Conservation (phyloP, 1,284 basidiomycete species). For the Ustilago trichophora region DNA sequence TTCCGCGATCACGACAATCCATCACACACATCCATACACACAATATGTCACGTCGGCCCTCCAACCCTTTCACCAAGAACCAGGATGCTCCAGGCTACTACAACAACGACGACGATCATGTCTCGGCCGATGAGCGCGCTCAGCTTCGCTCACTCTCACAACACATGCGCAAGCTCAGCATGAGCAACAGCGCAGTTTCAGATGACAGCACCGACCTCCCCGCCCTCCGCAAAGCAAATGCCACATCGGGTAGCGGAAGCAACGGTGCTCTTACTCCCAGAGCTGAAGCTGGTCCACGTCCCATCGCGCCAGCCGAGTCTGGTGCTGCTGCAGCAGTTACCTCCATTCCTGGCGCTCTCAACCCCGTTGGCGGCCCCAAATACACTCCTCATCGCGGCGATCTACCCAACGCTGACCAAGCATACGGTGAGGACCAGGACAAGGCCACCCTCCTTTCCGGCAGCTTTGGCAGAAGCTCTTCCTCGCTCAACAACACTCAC, state of each 20-base stretch:
- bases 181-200: slow-evolving; percentile 32
- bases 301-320: not conserved
- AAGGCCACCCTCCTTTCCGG: slow-evolving; percentile 28
- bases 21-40: too few relatives aligned
- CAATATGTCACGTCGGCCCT: slow-evolving; percentile 26
- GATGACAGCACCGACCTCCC: slow-evolving; percentile 26
- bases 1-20: too few relatives aligned
- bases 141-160: slow-evolving; percentile 39
- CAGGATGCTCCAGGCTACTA: slow-evolving; percentile 45
- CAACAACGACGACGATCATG: slow-evolving; percentile 15
- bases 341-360: slow-evolving; percentile 9
- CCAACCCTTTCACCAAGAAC: slow-evolving; percentile 50
- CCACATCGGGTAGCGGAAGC: slow-evolving; percentile 15
- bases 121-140: slow-evolving; percentile 19
- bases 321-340: not conserved
- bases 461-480: slow-evolving; percentile 23
- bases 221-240: slow-evolving; percentile 4
- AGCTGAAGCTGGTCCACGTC: slow-evolving; percentile 20
- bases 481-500: slow-evolving; percentile 7
- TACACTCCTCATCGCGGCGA: slow-evolving; percentile 27
- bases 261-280: slow-evolving; percentile 35
- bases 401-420: slow-evolving; percentile 26
- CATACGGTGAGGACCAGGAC: slow-evolving; percentile 46
- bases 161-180: slow-evolving; percentile 50
- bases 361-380: slow-evolving; percentile 21